phyloP scores from a whole-genome alignment of 495 filamentous ascomycete genomes.

The Xylaria sp. region DNA sequence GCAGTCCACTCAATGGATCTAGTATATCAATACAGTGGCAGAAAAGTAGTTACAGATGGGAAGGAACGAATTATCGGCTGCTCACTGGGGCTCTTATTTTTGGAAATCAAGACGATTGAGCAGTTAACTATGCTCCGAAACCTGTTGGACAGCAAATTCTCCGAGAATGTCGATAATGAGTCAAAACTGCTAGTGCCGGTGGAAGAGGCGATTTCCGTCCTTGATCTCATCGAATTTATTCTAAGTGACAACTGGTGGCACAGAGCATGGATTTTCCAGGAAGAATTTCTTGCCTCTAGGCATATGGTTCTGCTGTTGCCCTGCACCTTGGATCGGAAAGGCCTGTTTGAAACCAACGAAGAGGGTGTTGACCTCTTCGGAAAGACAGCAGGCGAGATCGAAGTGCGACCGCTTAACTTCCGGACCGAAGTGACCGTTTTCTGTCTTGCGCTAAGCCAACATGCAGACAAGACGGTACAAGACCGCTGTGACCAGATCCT shows the following conservation, averaged over 20 bases:
- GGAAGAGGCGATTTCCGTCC: neutral
- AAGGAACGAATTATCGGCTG: neutral
- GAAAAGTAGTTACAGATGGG: conserved; percentile 13
- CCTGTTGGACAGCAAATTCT: neutral
- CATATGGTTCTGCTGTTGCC: neutral
- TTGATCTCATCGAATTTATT: conserved; percentile 8
- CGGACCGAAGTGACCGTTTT: conserved; percentile 7
- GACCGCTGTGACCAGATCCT: conserved; percentile 3
- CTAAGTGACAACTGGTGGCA: conserved; percentile 7
- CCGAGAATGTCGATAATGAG: neutral
- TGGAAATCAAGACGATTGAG: neutral
- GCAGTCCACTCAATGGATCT: conserved; percentile 9
- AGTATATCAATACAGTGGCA: conserved; percentile 10
- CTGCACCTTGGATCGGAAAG: neutral
- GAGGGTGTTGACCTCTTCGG: conserved; percentile 6
- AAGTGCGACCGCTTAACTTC: conserved; percentile 17
- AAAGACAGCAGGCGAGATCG: neutral
- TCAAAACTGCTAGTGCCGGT: neutral
- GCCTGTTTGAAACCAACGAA: conserved; percentile 6
- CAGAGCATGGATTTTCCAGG: conserved; percentile 11
- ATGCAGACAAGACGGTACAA: neutral
- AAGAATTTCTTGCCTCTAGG: conserved; percentile 1
- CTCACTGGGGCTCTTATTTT: neutral
- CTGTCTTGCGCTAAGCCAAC: conserved; percentile 7
- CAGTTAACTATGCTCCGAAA: neutral